Conservation (phyloP, 1,284 basidiomycete species). For the Afroboletus lepidellus region DNA sequence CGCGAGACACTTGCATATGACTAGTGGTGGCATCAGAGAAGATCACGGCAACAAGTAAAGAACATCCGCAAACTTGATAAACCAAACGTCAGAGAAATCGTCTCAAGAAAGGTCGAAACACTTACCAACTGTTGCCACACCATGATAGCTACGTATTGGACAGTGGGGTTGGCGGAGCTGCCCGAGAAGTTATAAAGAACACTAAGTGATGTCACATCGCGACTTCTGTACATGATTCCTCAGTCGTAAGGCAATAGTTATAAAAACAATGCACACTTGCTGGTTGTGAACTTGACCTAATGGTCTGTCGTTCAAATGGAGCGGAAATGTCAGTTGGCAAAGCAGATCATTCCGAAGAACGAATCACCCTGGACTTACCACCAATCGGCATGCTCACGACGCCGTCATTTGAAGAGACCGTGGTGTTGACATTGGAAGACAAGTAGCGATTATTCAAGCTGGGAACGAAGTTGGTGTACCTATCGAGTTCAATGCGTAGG, state of each 20-base stretch:
- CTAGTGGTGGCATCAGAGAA: constrained; percentile 31
- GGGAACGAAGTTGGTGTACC: constrained; percentile 73
- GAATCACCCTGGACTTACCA: constrained; percentile 36
- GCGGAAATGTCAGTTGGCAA: background rate
- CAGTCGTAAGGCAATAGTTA: too few species aligned
- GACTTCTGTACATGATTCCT: constrained; percentile 45
- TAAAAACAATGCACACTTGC: constrained; percentile 48
- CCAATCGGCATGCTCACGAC: constrained; percentile 61
- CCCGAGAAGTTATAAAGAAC: constrained; percentile 76
- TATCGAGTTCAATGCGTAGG: constrained; percentile 24
- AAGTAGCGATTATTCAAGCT: constrained; percentile 73
- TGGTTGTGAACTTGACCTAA: constrained; percentile 74
- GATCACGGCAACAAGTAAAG: background rate
- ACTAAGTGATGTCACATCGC: constrained; percentile 75
- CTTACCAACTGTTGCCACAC: constrained; percentile 55
- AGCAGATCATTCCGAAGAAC: background rate
- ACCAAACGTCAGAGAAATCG: background rate
- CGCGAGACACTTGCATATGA: constrained; percentile 67
- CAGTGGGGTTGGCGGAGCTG: constrained; percentile 65
- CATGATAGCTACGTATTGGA: constrained; percentile 46
- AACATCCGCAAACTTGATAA: constrained; percentile 56
- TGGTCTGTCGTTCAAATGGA: constrained; percentile 41
- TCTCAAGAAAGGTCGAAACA: background rate
- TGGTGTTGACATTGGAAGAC: constrained; percentile 85
- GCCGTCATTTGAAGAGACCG: constrained; percentile 52